Conservation (phyloP, 495 filamentous ascomycete genomes). For the Letharia columbiana region DNA sequence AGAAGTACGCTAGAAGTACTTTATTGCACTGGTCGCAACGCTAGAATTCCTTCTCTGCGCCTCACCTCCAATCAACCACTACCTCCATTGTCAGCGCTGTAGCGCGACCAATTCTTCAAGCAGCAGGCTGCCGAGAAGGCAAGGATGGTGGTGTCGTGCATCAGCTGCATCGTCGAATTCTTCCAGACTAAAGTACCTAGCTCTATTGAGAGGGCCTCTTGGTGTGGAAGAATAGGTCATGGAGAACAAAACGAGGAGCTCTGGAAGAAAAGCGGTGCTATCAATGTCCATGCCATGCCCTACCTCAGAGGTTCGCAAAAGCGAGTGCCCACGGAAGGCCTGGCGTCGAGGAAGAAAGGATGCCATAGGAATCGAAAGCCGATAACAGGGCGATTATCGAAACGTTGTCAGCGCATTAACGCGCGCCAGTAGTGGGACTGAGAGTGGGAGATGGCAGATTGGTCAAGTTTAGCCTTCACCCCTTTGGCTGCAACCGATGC, state of each 20-base stretch:
- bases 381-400: neutral
- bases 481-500: neutral
- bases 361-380: no score
- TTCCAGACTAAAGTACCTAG: neutral
- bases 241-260: neutral
- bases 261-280: no score
- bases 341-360: neutral
- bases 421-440: neutral
- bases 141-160: neutral
- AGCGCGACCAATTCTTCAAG: neutral
- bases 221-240: neutral
- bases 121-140: neutral
- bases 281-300: neutral
- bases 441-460: neutral
- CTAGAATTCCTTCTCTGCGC: neutral
- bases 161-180: neutral
- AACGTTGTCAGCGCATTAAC: constrained; percentile 2
- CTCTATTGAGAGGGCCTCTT: neutral
- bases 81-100: neutral
- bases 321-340: neutral
- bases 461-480: neutral
- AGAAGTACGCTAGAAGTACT: constrained; percentile 20
- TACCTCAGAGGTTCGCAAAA: neutral
- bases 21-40: constrained; percentile 1
- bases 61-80: neutral